Percentiles rank a stretch among this genome's conserved stretches.
Conservation (phyloP, 257 asterid genomes). For the Echium plantagineum region DNA sequence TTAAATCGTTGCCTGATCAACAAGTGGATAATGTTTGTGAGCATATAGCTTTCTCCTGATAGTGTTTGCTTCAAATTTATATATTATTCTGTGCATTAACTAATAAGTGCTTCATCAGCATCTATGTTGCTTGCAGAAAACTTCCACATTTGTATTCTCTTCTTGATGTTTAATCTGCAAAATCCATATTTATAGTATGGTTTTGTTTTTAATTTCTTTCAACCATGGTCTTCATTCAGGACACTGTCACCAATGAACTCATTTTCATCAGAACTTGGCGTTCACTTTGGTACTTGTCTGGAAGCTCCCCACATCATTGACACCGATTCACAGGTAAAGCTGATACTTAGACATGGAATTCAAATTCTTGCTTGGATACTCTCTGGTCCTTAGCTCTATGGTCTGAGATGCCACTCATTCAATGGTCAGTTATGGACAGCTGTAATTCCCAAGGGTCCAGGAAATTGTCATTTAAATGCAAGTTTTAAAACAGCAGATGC, state of each 20-base stretch:
- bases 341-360: conserved; percentile 4
- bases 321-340: conserved; percentile 67
- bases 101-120: background rate
- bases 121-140: background rate
- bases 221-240: conserved; percentile 31
- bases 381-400: conserved; percentile 13
- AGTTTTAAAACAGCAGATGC: conserved; percentile 83
- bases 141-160: background rate
- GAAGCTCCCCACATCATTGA: conserved; percentile 98
- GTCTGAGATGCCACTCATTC: conserved; percentile 13
- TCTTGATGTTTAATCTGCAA: background rate
- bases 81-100: background rate
- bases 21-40: no score
- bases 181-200: background rate
- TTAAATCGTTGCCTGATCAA: background rate
- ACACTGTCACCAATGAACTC: conserved; percentile 83
- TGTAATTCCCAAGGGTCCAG: conserved; percentile 79
- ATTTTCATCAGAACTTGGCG: conserved; percentile 92
- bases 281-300: conserved; percentile 76
- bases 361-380: conserved; percentile 9
- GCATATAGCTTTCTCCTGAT: background rate
- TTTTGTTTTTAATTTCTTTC: conserved; percentile 4
- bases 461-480: conserved; percentile 79
- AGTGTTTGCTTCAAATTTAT: background rate
- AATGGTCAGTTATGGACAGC: conserved; percentile 70